Base-by-base conservation (phyloP, 495 filamentous ascomycete species). In the Thermochaetoides thermophila region DNA sequence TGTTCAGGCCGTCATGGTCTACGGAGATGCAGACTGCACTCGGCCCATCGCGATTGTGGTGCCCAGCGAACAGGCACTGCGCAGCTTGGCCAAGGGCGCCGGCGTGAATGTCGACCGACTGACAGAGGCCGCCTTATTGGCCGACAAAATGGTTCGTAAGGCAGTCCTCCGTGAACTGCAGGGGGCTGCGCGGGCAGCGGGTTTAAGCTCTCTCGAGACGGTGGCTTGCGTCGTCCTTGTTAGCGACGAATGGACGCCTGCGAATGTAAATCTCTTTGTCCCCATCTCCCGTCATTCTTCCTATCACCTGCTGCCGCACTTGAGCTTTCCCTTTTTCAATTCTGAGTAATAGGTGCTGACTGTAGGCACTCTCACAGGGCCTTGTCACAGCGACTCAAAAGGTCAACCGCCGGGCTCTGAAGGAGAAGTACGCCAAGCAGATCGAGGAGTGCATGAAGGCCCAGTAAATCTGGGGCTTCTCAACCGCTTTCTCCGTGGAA, bases 201-300 rank as follows among this genome's bases (percentile, higher is more conserved):
- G 69, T 10, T 45, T 78, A 16, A 55, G 51, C 7, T 46, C 50
- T 3, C 65, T 76, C 29, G 73, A 78, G 62, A 66, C 70, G 23
- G 60, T 78, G 17, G 55, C 56, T 4, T 72, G 71, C 14, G 68
- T 76, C 15, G 72, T 76, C 35, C 16, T 78, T 18, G 61, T 63
- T 1, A 72, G 75, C 29, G 73, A 75, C 43, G 73, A 78, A 52
- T 78, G 73, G 73, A 75, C 71, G 34, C 73, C 73, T 17, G 55
- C 60, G 11, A 76, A 66, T 51, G 73, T 76, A 50, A 68, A 69
- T 54, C 9, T 8, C 8, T 8, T 16, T 20, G 3, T 27, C 13
- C 17, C n/a, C n/a, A n/a, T n/a, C n/a, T n/a, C n/a, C n/a, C n/a
- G n/a, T 12, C 31, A 6, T 9, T 22, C 15, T 22, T 34, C 29